These are phyloP conservation scores for Globisporangium abappressorium DNA, from an alignment of 352 stramenopile genomes.

Conservation along the genomic window DNA sequence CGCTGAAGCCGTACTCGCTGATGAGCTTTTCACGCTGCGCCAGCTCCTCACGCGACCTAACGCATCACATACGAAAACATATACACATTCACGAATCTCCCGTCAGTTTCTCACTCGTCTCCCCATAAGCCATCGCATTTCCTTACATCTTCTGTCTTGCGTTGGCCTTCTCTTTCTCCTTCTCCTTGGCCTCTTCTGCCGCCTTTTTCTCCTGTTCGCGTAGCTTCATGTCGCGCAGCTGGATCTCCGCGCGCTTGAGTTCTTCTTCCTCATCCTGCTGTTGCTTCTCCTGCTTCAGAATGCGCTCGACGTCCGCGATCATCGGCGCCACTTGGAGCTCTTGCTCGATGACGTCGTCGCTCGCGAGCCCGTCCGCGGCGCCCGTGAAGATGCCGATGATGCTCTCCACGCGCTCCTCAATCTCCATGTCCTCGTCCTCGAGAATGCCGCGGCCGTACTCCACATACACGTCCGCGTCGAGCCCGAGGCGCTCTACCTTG, in stretches of 20 bases:
- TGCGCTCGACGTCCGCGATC: constrained; percentile 44
- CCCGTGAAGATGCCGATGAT: constrained; percentile 60
- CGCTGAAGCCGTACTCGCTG: constrained; percentile 73
- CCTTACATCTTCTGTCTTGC: constrained; percentile 62
- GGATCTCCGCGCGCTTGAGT: constrained; percentile 35
- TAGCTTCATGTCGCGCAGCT: constrained; percentile 54
- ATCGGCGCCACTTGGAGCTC: constrained; percentile 42
- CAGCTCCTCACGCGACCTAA: constrained; percentile 60
- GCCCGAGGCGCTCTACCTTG: constrained; percentile 53
- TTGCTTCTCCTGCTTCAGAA: constrained; percentile 35
- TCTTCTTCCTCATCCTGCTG: constrained; percentile 35
- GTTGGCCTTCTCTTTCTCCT: constrained; percentile 57
- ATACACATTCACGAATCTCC: neutral
- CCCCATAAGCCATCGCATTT: too few species aligned
- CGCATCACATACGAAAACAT: neutral
- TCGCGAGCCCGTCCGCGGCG: constrained; percentile 50
- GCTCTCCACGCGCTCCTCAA: constrained; percentile 69
- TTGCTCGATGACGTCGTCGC: constrained; percentile 32
- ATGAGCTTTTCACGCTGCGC: constrained; percentile 73
- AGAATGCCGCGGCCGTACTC: constrained; percentile 71
- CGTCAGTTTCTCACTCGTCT: neutral
- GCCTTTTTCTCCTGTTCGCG: constrained; percentile 60
- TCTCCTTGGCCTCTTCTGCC: constrained; percentile 46
- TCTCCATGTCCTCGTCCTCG: constrained; percentile 63
- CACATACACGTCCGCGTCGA: constrained; percentile 77